These are phyloP conservation scores for Colletotrichum lindemuthianum DNA, from an alignment of 2,329 filamentous ascomycete genomes.

Conservation along the genomic window DNA sequence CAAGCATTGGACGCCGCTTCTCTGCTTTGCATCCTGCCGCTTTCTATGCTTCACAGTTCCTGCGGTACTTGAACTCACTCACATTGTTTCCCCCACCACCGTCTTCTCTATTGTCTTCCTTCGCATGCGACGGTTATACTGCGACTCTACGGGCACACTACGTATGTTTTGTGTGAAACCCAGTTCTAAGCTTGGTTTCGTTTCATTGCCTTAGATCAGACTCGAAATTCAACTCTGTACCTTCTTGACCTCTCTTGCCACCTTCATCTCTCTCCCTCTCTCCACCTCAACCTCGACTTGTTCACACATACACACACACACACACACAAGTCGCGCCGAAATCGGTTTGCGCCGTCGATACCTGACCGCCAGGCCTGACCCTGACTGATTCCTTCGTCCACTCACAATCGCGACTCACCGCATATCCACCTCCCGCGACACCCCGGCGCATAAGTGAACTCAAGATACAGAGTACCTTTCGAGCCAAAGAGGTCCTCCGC, in stretches of 20 bases:
- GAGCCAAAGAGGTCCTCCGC: conserved; percentile 3
- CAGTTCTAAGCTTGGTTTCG: too few relatives aligned
- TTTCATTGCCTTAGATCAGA: conserved; percentile 17
- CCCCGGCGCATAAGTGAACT: conserved; percentile 23
- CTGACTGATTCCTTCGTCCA: conserved; percentile 12
- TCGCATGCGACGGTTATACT: too few relatives aligned
- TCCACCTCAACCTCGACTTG: neutral
- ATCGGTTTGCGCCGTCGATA: too few relatives aligned
- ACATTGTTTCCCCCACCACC: too few relatives aligned
- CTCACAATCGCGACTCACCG: conserved; percentile 1
- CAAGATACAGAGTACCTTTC: conserved; percentile 5
- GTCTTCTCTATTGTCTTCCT: too few relatives aligned
- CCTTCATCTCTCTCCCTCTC: neutral
- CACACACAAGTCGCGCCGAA: too few relatives aligned
- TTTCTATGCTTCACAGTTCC: too few relatives aligned
- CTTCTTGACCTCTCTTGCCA: neutral
- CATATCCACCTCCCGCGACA: conserved; percentile 7
- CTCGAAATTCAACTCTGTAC: conserved; percentile 9
- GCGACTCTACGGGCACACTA: neutral
- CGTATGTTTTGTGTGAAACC: neutral
- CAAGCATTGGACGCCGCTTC: too few relatives aligned
- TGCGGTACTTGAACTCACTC: too few relatives aligned
- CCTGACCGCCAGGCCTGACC: neutral
- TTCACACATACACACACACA: neutral
- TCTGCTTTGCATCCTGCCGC: too few relatives aligned